phyloP scores from a whole-genome alignment of 305 asterid species.

The Fraxinus platypoda region DNA sequence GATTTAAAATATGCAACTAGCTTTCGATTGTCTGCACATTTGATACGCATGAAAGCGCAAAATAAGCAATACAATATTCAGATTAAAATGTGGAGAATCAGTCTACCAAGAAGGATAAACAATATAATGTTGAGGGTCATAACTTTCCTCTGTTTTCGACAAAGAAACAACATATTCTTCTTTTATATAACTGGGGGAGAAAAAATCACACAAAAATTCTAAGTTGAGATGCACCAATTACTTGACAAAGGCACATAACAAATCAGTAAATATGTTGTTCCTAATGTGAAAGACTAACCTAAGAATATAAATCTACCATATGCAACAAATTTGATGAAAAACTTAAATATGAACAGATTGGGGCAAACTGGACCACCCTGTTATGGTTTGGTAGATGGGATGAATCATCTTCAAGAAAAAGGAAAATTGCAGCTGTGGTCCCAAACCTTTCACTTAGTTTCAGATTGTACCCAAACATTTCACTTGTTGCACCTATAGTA shows the following conservation, averaged over 20 bases:
- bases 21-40: not conserved
- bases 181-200: not conserved
- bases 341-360: not conserved
- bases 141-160: not conserved
- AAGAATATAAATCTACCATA: not conserved
- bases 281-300: not conserved
- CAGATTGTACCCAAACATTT: not conserved
- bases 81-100: not conserved
- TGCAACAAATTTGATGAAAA: not conserved
- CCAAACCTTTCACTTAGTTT: not conserved
- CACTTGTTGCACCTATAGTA: not conserved
- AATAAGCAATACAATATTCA: not conserved
- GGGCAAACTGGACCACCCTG: not conserved
- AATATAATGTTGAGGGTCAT: not conserved
- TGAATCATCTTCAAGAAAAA: not conserved
- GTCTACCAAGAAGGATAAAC: not conserved
- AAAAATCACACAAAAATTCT: not conserved
- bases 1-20: not conserved
- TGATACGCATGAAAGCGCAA: not conserved
- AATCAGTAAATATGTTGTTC: not conserved
- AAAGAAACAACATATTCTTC: not conserved
- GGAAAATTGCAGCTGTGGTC: not conserved
- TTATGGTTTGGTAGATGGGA: not conserved
- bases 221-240: not conserved
- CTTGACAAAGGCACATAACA: not conserved